A percentile compares a stretch with the other conserved stretches of the same genome.
Conservation (phyloP, 2,329 filamentous ascomycete species). For the Neophaeococcomyces mojaviensis region DNA sequence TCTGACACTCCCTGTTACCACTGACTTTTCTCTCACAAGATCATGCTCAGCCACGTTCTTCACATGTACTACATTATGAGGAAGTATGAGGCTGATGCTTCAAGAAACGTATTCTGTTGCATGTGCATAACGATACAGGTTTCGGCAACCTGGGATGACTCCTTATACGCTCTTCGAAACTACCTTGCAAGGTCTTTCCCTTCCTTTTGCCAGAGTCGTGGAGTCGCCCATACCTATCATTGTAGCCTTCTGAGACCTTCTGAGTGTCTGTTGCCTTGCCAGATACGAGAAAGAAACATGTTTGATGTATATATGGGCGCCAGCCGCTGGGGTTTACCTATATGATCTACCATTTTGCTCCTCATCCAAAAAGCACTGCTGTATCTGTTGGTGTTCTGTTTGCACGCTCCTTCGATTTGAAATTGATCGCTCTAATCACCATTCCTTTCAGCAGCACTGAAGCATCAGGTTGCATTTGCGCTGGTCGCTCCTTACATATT, state of each 20-base stretch:
- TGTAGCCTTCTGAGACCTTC: conserved; percentile 2
- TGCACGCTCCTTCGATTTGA: conserved; percentile 5
- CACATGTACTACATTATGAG: no score
- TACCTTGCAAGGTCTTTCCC: no score
- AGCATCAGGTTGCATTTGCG: conserved; percentile 4
- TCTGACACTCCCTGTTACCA: conserved; percentile 2
- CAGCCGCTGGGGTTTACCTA: not conserved
- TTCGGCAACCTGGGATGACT: not conserved
- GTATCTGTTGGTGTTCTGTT: not conserved
- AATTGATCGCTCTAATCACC: not conserved
- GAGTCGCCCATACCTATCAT: not conserved
- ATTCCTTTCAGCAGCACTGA: not conserved
- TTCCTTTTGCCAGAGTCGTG: not conserved
- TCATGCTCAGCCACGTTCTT: no score
- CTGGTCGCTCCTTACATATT: conserved; percentile 2
- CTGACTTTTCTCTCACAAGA: conserved; percentile 1
- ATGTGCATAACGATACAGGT: not conserved
- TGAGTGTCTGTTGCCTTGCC: not conserved
- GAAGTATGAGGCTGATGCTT: not conserved
- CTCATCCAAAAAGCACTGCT: not conserved
- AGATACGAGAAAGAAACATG: not conserved
- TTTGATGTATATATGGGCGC: not conserved
- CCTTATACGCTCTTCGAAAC: not conserved
- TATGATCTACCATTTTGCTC: not conserved
- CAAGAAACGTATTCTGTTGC: conserved; percentile 5